Evolutionary conservation across 495 filamentous ascomycete species (phyloP).

Genomic region (Aspergillus biplanus): DNA sequence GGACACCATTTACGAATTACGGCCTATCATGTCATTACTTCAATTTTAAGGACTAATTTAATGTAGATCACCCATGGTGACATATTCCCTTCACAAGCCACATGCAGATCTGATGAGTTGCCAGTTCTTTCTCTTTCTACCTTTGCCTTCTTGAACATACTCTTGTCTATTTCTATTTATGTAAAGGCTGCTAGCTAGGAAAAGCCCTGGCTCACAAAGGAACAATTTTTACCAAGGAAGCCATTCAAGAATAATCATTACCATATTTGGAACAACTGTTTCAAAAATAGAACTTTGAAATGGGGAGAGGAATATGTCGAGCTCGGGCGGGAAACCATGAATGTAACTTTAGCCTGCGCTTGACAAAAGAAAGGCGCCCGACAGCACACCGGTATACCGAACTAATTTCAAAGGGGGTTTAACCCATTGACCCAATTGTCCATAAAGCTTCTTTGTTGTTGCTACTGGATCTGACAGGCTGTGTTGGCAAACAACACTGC

Average conservation of each 20-base stretch:
- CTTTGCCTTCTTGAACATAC: conserved; percentile 3
- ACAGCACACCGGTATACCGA: too few species aligned
- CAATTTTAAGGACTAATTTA: background rate
- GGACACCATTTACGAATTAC: background rate
- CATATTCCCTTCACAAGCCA: too few species aligned
- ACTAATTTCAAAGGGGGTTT: too few species aligned
- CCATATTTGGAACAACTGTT: too few species aligned
- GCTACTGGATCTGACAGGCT: background rate
- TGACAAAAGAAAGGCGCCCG: too few species aligned
- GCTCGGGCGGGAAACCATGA: too few species aligned
- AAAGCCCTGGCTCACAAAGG: background rate
- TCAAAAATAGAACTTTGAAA: too few species aligned
- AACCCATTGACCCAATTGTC: too few species aligned
- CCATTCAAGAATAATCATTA: background rate
- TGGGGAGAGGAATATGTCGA: too few species aligned
- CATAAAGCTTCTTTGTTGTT: background rate
- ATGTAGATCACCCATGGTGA: too few species aligned
- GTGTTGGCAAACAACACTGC: conserved; percentile 19
- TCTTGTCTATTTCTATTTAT: background rate
- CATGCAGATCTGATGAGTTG: too few species aligned
- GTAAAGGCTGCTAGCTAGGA: background rate
- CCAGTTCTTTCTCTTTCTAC: background rate
- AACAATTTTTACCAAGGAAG: background rate
- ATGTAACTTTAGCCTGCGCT: too few species aligned
- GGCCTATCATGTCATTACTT: background rate